These are phyloP conservation scores for Puccinellia tenuiflora DNA, from an alignment of 176 grass and related monocot species.

Conservation along the genomic window DNA sequence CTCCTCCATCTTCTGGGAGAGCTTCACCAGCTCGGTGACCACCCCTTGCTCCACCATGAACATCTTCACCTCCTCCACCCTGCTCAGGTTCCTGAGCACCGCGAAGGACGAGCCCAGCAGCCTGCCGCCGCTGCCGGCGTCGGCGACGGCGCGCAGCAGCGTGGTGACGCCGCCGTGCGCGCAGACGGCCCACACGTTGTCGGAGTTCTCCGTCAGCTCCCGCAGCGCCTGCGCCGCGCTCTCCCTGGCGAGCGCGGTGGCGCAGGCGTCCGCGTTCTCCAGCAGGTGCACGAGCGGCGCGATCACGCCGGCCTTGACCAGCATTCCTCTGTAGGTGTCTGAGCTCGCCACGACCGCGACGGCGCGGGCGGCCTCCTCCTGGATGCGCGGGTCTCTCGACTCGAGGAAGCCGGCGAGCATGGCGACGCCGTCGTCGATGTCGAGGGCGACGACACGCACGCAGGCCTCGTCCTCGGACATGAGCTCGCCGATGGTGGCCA, in stretches of 20 bases:
- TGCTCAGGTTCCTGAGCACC: constrained; percentile 65
- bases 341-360: constrained; percentile 40
- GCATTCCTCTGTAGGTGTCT: constrained; percentile 49
- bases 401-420: constrained; percentile 72
- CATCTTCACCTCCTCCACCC: constrained; percentile 68
- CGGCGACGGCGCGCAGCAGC: constrained; percentile 45
- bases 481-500: constrained; percentile 62
- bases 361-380: constrained; percentile 55
- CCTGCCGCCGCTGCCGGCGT: constrained; percentile 27
- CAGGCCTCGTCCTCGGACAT: constrained; percentile 52
- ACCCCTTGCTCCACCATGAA: constrained; percentile 80
- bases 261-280: constrained; percentile 29
- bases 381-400: constrained; percentile 28
- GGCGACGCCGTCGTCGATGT: constrained; percentile 53
- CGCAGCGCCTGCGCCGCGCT: constrained; percentile 49
- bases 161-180: constrained; percentile 76
- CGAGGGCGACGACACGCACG: constrained; percentile 42
- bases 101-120: constrained; percentile 53
- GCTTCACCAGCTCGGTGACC: constrained; percentile 54
- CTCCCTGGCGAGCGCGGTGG: constrained; percentile 42
- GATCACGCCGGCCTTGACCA: constrained; percentile 60
- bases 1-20: constrained; percentile 61
- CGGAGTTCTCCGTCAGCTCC: constrained; percentile 82
- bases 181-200: constrained; percentile 91
- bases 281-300: constrained; percentile 58